phyloP scores from a whole-genome alignment of 2,329 filamentous ascomycete species.

The Neofusicoccum laricinum region DNA sequence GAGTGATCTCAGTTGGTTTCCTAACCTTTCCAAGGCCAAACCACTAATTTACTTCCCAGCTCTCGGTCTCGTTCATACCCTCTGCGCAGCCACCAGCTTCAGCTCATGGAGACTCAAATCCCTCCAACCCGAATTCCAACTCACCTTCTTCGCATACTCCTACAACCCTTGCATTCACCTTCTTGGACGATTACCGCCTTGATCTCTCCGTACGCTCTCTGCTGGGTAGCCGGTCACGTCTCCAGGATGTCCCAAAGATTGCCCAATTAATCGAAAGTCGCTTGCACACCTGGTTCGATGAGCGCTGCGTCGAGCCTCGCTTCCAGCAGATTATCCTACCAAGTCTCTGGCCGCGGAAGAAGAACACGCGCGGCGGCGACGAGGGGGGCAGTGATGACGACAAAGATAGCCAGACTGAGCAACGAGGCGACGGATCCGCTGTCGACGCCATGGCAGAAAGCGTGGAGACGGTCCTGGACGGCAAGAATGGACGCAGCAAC shows the following conservation, averaged over 20 bases:
- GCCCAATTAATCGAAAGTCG: slow-evolving; percentile 77
- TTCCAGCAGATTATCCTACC: slow-evolving; percentile 85
- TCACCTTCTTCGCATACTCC: slow-evolving; percentile 45
- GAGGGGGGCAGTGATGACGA: slow-evolving; percentile 42
- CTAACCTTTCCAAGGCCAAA: no score
- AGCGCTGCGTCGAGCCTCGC: slow-evolving; percentile 78
- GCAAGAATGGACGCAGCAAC: neutral
- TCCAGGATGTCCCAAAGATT: slow-evolving; percentile 87
- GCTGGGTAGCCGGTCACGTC: slow-evolving; percentile 71
- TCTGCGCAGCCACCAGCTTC: slow-evolving; percentile 39
- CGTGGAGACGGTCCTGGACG: slow-evolving; percentile 1
- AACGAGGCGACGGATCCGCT: slow-evolving; percentile 6
- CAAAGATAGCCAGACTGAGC: slow-evolving; percentile 16
- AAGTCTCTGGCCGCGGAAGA: slow-evolving; percentile 79
- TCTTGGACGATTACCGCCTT: slow-evolving; percentile 81
- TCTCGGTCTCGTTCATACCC: slow-evolving; percentile 91
- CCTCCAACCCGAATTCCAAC: slow-evolving; percentile 17
- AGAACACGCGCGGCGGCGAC: slow-evolving; percentile 73
- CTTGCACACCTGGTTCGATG: slow-evolving; percentile 83
- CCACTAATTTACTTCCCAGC: slow-evolving; percentile 19
- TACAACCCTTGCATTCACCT: slow-evolving; percentile 92
- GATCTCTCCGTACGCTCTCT: slow-evolving; percentile 79
- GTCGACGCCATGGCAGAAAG: neutral
- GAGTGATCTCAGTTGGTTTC: neutral
- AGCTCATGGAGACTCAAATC: slow-evolving; percentile 37